Percentiles rank a stretch among this genome's conserved stretches.
phyloP scores from a whole-genome alignment of 169 alveolate species.

The Cryptosporidium tyzzeri region DNA sequence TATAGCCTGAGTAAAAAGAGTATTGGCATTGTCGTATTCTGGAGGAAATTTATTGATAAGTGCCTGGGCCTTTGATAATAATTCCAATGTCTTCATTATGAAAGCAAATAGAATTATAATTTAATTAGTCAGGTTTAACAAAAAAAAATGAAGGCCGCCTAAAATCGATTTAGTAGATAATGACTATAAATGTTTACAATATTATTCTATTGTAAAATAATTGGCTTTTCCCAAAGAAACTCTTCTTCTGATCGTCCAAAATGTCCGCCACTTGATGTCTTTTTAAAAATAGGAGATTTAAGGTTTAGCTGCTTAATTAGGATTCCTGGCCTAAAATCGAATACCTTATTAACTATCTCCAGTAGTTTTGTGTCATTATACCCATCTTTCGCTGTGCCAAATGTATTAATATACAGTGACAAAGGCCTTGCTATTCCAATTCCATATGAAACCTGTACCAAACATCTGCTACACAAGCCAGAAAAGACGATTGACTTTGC shows the following conservation, averaged over 20 bases:
- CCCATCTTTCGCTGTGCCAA: slow-evolving; percentile 93
- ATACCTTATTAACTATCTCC: slow-evolving; percentile 91
- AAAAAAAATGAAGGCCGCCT: slow-evolving; percentile 1
- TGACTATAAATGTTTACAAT: background rate
- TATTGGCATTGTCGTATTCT: slow-evolving; percentile 38
- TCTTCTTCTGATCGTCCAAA: slow-evolving; percentile 94
- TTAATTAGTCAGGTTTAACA: background rate
- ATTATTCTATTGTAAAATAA: background rate
- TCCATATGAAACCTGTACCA: slow-evolving; percentile 98
- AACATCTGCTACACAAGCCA: slow-evolving; percentile 94
- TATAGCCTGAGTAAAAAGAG: slow-evolving; percentile 17
- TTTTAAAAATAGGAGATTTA: slow-evolving; percentile 88
- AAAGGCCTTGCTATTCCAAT: slow-evolving; percentile 97
- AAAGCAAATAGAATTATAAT: background rate
- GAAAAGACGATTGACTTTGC: slow-evolving; percentile 97
- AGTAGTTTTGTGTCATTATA: slow-evolving; percentile 91
- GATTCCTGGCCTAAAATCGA: slow-evolving; percentile 97
- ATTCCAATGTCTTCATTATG: slow-evolving; percentile 20
- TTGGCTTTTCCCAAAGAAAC: slow-evolving; percentile 95
- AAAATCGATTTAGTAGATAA: background rate
- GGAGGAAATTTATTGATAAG: slow-evolving; percentile 48
- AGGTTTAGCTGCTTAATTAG: slow-evolving; percentile 93
- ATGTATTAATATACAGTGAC: slow-evolving; percentile 95
- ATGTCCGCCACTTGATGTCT: slow-evolving; percentile 97
- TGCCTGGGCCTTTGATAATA: slow-evolving; percentile 37